A percentile compares a stretch with the other conserved stretches of the same genome.
These are phyloP conservation scores for Speleostelium caveatum DNA, from an alignment of 78 protist genomes.

Conservation along the genomic window DNA sequence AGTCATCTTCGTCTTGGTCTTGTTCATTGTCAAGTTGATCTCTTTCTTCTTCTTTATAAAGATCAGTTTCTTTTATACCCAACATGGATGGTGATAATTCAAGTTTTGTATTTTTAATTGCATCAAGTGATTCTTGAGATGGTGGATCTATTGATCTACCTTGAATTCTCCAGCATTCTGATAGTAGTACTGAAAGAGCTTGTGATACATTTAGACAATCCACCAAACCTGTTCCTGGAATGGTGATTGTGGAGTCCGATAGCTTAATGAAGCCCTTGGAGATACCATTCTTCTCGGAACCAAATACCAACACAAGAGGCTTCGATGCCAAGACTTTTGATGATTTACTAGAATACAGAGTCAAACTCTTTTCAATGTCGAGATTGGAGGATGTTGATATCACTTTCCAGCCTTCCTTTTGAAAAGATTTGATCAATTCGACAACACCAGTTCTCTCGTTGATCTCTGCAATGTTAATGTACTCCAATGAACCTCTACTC, in stretches of 20 bases:
- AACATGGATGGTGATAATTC: constrained; percentile 12
- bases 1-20: background rate
- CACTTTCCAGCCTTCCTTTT: constrained; percentile 27
- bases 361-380: background rate
- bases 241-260: background rate
- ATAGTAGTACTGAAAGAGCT: constrained; percentile 32
- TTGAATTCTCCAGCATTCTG: constrained; percentile 65
- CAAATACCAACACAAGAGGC: constrained; percentile 45
- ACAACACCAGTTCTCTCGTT: background rate
- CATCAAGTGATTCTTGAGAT: background rate
- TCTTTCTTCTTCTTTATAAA: constrained; percentile 1
- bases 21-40: background rate
- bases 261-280: background rate
- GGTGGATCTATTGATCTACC: constrained; percentile 2
- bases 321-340: constrained; percentile 1
- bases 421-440: constrained; percentile 13
- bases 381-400: background rate
- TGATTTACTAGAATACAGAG: constrained; percentile 8
- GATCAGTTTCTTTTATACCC: constrained; percentile 24
- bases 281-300: constrained; percentile 55
- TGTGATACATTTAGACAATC: constrained; percentile 73
- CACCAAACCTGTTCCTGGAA: constrained; percentile 60
- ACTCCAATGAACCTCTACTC: constrained; percentile 69
- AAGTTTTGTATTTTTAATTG: background rate
- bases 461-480: constrained; percentile 11